phyloP scores from a whole-genome alignment of 2,329 filamentous ascomycete genomes.

The Paecilomyces fulvus region DNA sequence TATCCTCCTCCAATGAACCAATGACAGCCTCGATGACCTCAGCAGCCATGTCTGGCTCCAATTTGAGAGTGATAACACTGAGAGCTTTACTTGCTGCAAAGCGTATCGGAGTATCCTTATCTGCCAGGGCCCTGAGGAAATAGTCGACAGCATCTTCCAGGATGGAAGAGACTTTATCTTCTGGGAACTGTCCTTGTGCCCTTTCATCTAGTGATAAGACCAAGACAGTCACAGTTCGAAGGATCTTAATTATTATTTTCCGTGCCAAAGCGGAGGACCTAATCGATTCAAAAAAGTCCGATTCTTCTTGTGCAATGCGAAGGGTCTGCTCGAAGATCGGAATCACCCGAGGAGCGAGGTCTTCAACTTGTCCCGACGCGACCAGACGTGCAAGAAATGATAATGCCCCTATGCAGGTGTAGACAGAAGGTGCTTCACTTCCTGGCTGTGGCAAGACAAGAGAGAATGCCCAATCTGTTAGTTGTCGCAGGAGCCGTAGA shows the following conservation, averaged over 20 bases:
- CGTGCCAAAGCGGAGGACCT: slow-evolving; percentile 68
- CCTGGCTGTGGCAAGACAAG: slow-evolving; percentile 45
- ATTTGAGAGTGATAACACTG: slow-evolving; percentile 72
- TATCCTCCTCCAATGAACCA: slow-evolving; percentile 55
- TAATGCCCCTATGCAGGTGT: slow-evolving; percentile 69
- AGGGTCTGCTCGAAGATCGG: slow-evolving; percentile 59
- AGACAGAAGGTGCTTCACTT: slow-evolving; percentile 45
- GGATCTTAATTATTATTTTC: slow-evolving; percentile 77
- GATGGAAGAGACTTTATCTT: slow-evolving; percentile 40
- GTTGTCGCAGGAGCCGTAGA: slow-evolving; percentile 57
- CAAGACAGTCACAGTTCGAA: slow-evolving; percentile 64
- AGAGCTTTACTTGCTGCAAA: slow-evolving; percentile 88
- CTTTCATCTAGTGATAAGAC: slow-evolving; percentile 46
- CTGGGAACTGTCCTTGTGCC: slow-evolving; percentile 15
- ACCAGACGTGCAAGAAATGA: slow-evolving; percentile 71
- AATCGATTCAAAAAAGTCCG: slow-evolving; percentile 45
- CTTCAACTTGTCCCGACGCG: slow-evolving; percentile 61
- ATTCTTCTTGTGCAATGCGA: slow-evolving; percentile 47
- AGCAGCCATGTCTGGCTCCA: slow-evolving; percentile 70
- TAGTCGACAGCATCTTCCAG: slow-evolving; percentile 76
- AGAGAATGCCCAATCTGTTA: slow-evolving; percentile 63
- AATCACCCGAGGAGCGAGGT: slow-evolving; percentile 60
- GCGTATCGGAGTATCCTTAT: slow-evolving; percentile 85
- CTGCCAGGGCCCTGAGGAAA: slow-evolving; percentile 67
- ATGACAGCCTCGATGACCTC: slow-evolving; percentile 85